Evolutionary conservation across 768 basidiomycete species (phyloP).

Genomic region (Cystofilobasidium bisporidii): DNA sequence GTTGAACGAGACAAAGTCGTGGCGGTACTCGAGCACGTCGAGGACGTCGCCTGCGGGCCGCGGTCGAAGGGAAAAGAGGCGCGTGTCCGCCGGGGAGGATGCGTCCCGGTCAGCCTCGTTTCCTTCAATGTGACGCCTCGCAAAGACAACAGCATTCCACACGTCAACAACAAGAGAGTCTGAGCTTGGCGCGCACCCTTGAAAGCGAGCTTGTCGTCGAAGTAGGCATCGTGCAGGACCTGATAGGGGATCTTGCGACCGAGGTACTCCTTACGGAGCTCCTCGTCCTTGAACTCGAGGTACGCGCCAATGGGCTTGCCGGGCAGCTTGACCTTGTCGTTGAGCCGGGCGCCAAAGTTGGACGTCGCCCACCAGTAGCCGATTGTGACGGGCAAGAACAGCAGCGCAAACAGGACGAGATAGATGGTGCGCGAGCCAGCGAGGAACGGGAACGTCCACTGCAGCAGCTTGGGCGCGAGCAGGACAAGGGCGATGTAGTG

Average conservation of each 20-base stretch:
- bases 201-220: conserved; percentile 90
- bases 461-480: conserved; percentile 72
- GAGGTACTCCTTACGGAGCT: conserved; percentile 66
- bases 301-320: conserved; percentile 80
- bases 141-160: too few relatives aligned
- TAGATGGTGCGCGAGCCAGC: conserved; percentile 80
- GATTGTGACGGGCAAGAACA: conserved; percentile 65
- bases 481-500: conserved; percentile 70
- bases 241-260: conserved; percentile 97
- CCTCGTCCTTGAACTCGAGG: conserved; percentile 76
- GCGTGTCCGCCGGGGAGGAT: conserved; percentile 11
- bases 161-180: conserved; percentile 22
- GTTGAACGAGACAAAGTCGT: conserved; percentile 88
- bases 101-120: too few relatives aligned
- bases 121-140: too few relatives aligned
- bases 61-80: background rate
- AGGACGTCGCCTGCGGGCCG: conserved; percentile 66
- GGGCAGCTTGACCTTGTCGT: conserved; percentile 76
- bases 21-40: conserved; percentile 84
- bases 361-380: conserved; percentile 86
- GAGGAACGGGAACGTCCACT: conserved; percentile 69
- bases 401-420: conserved; percentile 62
- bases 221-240: conserved; percentile 92
- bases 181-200: conserved; percentile 59
- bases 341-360: conserved; percentile 59